Conservation (phyloP, 192 early-diverging fungal species). For the Backusella psychrophila region DNA sequence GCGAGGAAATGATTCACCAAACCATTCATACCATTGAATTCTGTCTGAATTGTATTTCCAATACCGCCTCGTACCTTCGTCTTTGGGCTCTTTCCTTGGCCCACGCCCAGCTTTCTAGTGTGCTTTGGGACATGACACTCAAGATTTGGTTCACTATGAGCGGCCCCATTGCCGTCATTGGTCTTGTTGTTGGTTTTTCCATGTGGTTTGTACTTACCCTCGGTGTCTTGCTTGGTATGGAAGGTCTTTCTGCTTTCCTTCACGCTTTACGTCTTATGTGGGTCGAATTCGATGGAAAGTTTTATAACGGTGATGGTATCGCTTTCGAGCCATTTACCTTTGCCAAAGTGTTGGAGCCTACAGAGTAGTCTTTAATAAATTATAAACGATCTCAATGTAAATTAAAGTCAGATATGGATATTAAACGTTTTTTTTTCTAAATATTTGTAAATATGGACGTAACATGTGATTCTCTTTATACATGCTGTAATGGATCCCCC, state of each 20-base stretch:
- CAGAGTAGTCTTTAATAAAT: constrained; percentile 6
- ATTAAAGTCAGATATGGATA: no score
- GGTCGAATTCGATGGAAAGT: constrained; percentile 99
- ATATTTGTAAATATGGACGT: no score
- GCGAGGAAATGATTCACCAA: constrained; percentile 96
- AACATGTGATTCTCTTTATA: no score
- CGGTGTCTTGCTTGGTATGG: constrained; percentile 78
- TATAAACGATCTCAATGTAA: no score
- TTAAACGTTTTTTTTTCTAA: no score
- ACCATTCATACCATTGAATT: constrained; percentile 99
- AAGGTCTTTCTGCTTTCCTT: constrained; percentile 85
- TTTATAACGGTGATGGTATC: constrained; percentile 88
- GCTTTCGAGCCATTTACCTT: constrained; percentile 95
- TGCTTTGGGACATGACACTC: constrained; percentile 94
- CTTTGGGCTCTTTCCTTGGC: constrained; percentile 98
- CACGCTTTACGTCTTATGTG: constrained; percentile 93
- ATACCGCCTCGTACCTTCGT: constrained; percentile 98
- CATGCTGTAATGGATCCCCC: no score
- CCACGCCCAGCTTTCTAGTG: constrained; percentile 96
- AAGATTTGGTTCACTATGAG: constrained; percentile 49
- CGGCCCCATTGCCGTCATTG: constrained; percentile 59
- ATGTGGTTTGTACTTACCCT: constrained; percentile 90
- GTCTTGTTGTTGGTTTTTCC: constrained; percentile 75
- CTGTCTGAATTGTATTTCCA: constrained; percentile 92
- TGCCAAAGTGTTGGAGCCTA: constrained; percentile 19